These are phyloP conservation scores for Aureobasidium vineae DNA, from an alignment of 2,329 filamentous ascomycete genomes.

Conservation along the genomic window DNA sequence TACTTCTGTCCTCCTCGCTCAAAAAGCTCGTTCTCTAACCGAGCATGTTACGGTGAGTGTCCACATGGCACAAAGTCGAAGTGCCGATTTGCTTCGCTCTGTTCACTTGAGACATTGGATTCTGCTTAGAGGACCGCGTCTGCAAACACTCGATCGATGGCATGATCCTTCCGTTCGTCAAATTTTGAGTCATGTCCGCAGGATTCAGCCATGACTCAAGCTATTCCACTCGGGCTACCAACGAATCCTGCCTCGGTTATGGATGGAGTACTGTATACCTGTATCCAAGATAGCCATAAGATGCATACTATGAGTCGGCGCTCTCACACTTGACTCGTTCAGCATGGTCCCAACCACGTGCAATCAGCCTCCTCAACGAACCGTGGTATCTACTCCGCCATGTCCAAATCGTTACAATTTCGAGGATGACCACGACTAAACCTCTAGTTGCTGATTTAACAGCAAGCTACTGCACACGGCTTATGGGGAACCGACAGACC, in stretches of 20 bases:
- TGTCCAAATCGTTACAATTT: neutral
- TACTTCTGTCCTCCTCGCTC: neutral
- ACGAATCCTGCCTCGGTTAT: neutral
- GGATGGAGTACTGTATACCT: neutral
- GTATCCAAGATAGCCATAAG: neutral
- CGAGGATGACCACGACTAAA: neutral
- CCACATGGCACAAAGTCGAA: too few species aligned
- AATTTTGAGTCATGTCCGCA: slow-evolving; percentile 14
- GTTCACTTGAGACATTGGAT: neutral
- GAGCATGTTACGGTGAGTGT: neutral
- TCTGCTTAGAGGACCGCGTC: neutral
- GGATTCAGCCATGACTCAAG: slow-evolving; percentile 16
- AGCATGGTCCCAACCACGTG: neutral
- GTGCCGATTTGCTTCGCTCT: neutral
- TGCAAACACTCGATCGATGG: neutral
- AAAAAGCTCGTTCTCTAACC: neutral
- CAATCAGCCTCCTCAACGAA: neutral
- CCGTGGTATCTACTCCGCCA: neutral
- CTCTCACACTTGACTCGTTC: neutral
- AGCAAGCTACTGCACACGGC: slow-evolving; percentile 1
- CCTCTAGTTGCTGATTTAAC: neutral
- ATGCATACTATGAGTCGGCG: neutral
- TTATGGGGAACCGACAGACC: slow-evolving; percentile 1
- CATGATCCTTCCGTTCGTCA: neutral
- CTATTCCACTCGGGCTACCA: neutral